Base-by-base conservation (phyloP, 1,139 yeast genomes). In the Blastobotrys persicus region DNA sequence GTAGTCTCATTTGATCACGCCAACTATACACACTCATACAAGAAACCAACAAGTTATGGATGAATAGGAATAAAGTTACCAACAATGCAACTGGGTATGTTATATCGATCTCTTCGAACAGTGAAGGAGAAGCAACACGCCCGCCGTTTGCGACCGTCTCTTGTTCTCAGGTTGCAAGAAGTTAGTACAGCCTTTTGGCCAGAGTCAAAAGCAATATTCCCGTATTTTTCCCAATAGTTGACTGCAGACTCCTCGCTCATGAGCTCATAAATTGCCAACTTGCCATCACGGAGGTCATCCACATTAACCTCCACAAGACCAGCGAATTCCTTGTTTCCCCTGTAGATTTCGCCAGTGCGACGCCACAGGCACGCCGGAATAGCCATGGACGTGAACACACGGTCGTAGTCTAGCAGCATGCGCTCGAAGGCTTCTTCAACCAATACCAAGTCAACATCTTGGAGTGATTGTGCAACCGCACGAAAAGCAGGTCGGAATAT, bases 291-390 rank as follows among this genome's bases (percentile, higher is more conserved):
- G 61, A 92, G 72, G 64, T 89, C 96, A 63, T 91, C 97, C 1
- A 94, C 88, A 41, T 83, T 80, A 11, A 88, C 95, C n/a, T 91
- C 96, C 1, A 91, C 97, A 55, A 92, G 70, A 2, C 94, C 87
- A 0, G 98, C 98, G 77, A 92, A 92, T 66, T 92, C 98, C 66
- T 91, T 89, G 67, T 92, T 92, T 1, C 97, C 98, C 55, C 98
- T 73, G 62, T 88, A 92, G 3, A 92, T 91, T 61, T 92, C 98
- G 1, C 98, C 98, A 0, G 98, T 91, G 59, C 98, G 83, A 61
- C 98, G 75, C 98, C 98, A 92, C 35, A 92, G 75, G 69, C 98
- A 91, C 0, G 98, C 97, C 0, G 98, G 98, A 50, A 92, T 89
- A 6, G 97, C 96, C 96, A 91, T 89, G 4, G 96, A 85, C 0